Percentiles rank a stretch among this genome's conserved stretches.
phyloP scores from a whole-genome alignment of 169 alveolate species.

The Babesia ovis region DNA sequence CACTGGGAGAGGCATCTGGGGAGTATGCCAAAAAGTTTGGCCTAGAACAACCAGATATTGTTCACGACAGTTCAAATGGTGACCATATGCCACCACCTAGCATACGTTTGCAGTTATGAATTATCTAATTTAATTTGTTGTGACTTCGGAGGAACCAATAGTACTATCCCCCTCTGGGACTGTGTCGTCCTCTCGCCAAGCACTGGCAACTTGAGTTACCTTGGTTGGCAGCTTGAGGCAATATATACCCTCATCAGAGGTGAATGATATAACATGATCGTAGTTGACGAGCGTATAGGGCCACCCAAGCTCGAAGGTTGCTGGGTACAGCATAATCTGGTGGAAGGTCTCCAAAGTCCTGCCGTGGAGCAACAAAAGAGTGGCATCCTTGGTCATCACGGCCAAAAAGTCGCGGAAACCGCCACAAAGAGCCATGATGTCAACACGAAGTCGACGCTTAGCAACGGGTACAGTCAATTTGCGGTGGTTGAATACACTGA shows the following conservation, averaged over 20 bases:
- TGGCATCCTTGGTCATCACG: slow-evolving; percentile 39
- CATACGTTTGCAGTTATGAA: not conserved
- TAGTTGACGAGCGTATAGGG: slow-evolving; percentile 47
- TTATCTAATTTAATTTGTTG: not conserved
- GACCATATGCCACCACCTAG: not conserved
- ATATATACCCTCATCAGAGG: slow-evolving; percentile 65
- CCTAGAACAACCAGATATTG: not conserved
- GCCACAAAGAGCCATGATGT: slow-evolving; percentile 37
- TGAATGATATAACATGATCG: slow-evolving; percentile 44
- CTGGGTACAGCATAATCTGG: slow-evolving; percentile 26
- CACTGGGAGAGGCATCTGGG: slow-evolving; percentile 2
- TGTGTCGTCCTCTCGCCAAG: not conserved
- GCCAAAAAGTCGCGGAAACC: slow-evolving; percentile 28
- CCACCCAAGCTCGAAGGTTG: slow-evolving; percentile 63
- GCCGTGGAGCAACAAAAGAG: slow-evolving; percentile 16
- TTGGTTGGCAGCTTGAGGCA: slow-evolving; percentile 35
- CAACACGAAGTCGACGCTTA: slow-evolving; percentile 18
- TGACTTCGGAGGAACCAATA: not conserved
- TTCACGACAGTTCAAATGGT: not conserved
- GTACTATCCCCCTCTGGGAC: not conserved
- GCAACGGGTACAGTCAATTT: slow-evolving; percentile 23
- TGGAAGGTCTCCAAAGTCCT: slow-evolving; percentile 35
- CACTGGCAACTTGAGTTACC: slow-evolving; percentile 9
- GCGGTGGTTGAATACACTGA: slow-evolving; percentile 30
- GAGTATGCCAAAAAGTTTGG: slow-evolving; percentile 18